Evolutionary conservation across 441 rosid genomes (phyloP), one percentile per base, ranked within the genome.

Genomic region (Manihot esculenta): DNA sequence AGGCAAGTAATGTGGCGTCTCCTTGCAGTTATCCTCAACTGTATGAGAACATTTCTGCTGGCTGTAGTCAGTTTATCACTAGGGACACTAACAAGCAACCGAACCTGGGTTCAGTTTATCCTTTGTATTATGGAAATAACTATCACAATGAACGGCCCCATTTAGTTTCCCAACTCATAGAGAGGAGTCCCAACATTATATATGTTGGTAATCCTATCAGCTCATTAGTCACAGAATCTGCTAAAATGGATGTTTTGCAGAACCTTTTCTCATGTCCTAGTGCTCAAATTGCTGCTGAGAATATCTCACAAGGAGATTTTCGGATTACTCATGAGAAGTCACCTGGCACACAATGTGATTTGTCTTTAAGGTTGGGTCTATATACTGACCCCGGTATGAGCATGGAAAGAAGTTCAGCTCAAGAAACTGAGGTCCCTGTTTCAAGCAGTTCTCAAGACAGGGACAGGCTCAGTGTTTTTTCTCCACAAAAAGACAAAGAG

Each of bases 351-450:
- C 79, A 81, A 24, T 94, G 97, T 67, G 97, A 94, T 84, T 82
- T 94, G 61, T 88, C 97, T 33, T 80, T 94, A 81, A 83, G 96
- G 81, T 85, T 94, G 77, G 93, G 97, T 80, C 76, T 72, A 65
- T 79, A 79, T 38, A 76, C 87, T 54, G 88, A 85, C 49, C 83
- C 83, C 2, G 70, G 71, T 23, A 70, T 56, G 68, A 83, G 79
- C 70, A 45, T 30, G 80, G 80, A 71, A 62, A 81, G 78, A 62
- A 78, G 71, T 68, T 74, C 47, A 7, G 72, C 65, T 70, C 82
- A 56, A 60, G 84, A 81, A 77, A 74, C 68, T 17, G 78, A 79
- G 68, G 88, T 81, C 53, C 74, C 57, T 48, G 92, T 79, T 55
- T 80, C 83, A 42, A 80, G 81, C 62, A 70, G 77, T 45, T 78